Base-by-base conservation (phyloP, 2,329 filamentous ascomycete genomes). In the Diplodia seriata region DNA sequence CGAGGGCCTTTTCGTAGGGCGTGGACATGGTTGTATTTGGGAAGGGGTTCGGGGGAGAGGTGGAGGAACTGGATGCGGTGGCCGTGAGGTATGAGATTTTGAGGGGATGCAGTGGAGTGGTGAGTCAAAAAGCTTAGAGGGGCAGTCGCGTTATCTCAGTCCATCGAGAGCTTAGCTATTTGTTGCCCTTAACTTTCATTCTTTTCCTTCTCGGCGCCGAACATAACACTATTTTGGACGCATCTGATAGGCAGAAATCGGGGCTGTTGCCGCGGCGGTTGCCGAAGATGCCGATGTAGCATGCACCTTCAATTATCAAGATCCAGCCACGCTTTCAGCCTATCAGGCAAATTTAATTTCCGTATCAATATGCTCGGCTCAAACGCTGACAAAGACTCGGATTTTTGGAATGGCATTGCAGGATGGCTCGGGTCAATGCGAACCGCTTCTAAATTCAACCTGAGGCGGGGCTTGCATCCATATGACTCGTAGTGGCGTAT, bases 1-100 rank as follows among this genome's bases (percentile, higher is more conserved):
- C 77, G 50, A 93, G 81, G 31, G 90, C 91, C 51, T 74, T 73
- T 5, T 74, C 70, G 72, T 77, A 80, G 29, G 74, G 71, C 18
- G 71, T 69, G 0, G 72, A 51, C 64, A 67, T 64, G 4, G 18
- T 53, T 36, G 15, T n/a, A 12, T 20, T 12, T 12, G 8, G 36
- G 36, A 11, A 38, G 7, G 3, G 7, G 53, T 33, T 15, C 5
- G 29, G 12, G 18, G 5, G 54, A 23, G 54, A 6, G 54, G 18
- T 26, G 33, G 51, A 55, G n/a, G 11, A 26, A 56, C 23, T 56
- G 36, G 36, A 18, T 12, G 23, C 5, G 26, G 36, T 20, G 15
- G 12, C 11, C 8, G 36, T 38, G 36, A 38, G 36, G 7, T 18
- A 18, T 18, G 15, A 38, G 18, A 5, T 12, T 9, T 3, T 26